Percentiles rank a stretch among this genome's conserved stretches.
phyloP scores from a whole-genome alignment of 805 yeast genomes.

The Candida nanaspora region DNA sequence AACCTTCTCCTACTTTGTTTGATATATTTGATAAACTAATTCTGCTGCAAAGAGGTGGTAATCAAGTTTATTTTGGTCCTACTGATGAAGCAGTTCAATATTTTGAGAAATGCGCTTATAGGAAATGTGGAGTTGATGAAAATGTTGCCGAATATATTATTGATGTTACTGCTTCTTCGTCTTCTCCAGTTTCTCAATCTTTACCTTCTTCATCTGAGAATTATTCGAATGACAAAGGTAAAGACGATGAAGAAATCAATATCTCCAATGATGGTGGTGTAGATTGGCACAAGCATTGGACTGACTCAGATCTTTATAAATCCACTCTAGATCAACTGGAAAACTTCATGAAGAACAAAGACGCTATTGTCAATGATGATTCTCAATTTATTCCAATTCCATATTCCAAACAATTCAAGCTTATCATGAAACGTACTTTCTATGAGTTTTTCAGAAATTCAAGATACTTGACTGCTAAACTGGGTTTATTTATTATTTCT shows the following conservation, averaged over 20 bases:
- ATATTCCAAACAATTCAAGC: slow-evolving; percentile 34
- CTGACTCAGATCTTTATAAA: slow-evolving; percentile 12
- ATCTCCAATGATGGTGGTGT: background rate
- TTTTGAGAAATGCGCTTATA: slow-evolving; percentile 26
- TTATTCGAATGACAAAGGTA: slow-evolving; percentile 22
- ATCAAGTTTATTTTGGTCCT: slow-evolving; percentile 30
- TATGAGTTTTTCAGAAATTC: slow-evolving; percentile 54
- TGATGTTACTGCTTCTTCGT: slow-evolving; percentile 29
- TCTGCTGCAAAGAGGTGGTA: slow-evolving; percentile 42
- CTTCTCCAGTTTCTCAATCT: background rate
- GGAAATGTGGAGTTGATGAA: slow-evolving; percentile 30
- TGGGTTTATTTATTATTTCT: slow-evolving; percentile 32
- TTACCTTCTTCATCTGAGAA: too few relatives aligned
- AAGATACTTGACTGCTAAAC: slow-evolving; percentile 53
- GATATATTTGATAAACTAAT: slow-evolving; percentile 40
- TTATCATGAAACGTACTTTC: slow-evolving; percentile 35
- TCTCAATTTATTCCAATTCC: slow-evolving; percentile 16
- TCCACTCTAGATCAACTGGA: background rate
- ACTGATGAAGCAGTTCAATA: slow-evolving; percentile 27
- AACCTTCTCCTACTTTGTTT: slow-evolving; percentile 44
- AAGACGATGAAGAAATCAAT: too few relatives aligned
- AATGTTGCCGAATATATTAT: slow-evolving; percentile 39
- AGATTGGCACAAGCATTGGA: slow-evolving; percentile 29
- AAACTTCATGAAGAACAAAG: too few relatives aligned
- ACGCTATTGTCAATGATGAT: background rate